phyloP scores from a whole-genome alignment of 2,329 filamentous ascomycete genomes.

The Monilinia vaccinii-corymbosi region DNA sequence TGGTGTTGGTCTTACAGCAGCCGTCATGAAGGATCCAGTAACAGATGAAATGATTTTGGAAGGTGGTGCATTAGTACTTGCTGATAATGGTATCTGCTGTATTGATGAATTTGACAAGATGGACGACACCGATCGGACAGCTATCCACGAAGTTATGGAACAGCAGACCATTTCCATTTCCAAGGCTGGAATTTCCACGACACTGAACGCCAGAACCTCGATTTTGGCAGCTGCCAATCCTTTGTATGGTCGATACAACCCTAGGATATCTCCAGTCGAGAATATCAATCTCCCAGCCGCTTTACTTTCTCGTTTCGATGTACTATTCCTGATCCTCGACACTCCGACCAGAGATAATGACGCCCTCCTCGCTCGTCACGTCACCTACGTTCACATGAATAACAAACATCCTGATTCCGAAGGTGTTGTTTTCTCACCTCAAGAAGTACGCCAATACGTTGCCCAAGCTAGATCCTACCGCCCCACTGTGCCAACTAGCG shows the following conservation, averaged over 20 bases:
- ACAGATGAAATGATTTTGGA: constrained; percentile 73
- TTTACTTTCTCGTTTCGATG: constrained; percentile 90
- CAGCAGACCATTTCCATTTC: constrained; percentile 79
- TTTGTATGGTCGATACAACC: constrained; percentile 96
- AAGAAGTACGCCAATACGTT: constrained; percentile 93
- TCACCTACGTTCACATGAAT: constrained; percentile 95
- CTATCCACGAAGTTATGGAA: constrained; percentile 83
- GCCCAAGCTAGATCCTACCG: constrained; percentile 85
- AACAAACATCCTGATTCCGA: constrained; percentile 79
- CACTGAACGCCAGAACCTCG: constrained; percentile 89
- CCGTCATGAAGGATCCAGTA: constrained; percentile 72
- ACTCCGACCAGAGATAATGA: constrained; percentile 83
- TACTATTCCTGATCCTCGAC: constrained; percentile 94
- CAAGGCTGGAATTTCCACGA: constrained; percentile 92
- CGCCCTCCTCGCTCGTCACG: constrained; percentile 89
- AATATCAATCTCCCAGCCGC: constrained; percentile 99
- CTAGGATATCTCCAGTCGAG: constrained; percentile 90
- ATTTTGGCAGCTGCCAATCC: constrained; percentile 96
- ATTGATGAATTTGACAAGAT: constrained; percentile 85
- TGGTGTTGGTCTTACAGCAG: constrained; percentile 72
- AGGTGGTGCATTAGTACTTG: constrained; percentile 69
- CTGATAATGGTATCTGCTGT: constrained; percentile 75
- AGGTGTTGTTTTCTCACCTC: constrained; percentile 74
- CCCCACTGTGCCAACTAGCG: constrained; percentile 71
- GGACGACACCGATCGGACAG: constrained; percentile 68